Conservation (phyloP, 2,329 filamentous ascomycete genomes). For the Beauveria bassiana region DNA sequence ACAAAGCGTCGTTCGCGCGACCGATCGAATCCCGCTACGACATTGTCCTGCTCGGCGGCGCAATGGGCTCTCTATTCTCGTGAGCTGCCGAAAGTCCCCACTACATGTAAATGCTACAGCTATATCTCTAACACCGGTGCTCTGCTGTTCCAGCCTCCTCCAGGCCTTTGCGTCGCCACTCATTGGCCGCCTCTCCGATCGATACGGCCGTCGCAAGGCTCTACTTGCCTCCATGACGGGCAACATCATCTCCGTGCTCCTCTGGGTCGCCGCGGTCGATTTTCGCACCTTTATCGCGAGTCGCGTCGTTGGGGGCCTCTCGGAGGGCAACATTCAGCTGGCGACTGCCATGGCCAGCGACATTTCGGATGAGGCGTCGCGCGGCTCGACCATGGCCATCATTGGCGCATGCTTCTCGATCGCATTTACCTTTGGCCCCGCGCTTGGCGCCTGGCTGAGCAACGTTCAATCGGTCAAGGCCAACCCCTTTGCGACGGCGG, state of each 20-base stretch:
- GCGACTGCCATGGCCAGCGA: constrained; percentile 95
- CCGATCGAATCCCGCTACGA: constrained; percentile 96
- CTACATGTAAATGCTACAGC: not conserved
- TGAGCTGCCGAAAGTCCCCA: constrained; percentile 21
- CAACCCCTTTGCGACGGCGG: constrained; percentile 91
- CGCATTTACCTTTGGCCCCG: constrained; percentile 93
- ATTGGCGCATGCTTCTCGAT: constrained; percentile 96
- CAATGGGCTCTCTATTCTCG: constrained; percentile 85
- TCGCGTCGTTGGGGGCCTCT: constrained; percentile 82
- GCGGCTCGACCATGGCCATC: constrained; percentile 89
- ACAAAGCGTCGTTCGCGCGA: constrained; percentile 86
- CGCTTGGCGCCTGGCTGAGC: constrained; percentile 79
- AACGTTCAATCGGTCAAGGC: constrained; percentile 68
- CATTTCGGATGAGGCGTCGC: constrained; percentile 76
- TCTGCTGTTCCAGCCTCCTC: constrained; percentile 53
- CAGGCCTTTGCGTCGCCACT: constrained; percentile 89
- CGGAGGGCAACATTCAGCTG: constrained; percentile 94
- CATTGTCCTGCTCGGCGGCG: constrained; percentile 89
- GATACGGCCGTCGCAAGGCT: constrained; percentile 77
- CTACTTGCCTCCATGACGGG: constrained; percentile 87
- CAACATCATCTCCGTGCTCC: constrained; percentile 84
- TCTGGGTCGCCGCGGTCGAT: constrained; percentile 90
- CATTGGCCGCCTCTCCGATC: constrained; percentile 83
- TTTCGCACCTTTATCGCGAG: constrained; percentile 96
- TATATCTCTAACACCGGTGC: not conserved